Conservation (phyloP, 2,329 filamentous ascomycete genomes). For the Chaetomiaceae sp. region DNA sequence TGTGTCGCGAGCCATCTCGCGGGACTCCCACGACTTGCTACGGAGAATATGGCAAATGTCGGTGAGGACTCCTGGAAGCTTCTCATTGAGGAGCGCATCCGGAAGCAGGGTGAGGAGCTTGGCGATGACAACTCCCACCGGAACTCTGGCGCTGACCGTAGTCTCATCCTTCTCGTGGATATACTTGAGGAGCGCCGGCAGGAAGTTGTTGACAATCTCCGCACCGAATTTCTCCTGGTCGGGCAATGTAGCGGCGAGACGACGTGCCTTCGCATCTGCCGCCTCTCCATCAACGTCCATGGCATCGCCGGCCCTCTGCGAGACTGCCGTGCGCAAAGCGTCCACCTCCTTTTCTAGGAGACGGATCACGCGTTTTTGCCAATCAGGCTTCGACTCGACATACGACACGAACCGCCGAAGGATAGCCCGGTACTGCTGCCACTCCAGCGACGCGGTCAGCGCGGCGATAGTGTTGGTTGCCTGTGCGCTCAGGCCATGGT, state of each 20-base stretch:
- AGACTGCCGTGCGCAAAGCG: conserved; percentile 55
- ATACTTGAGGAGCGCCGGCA: conserved; percentile 75
- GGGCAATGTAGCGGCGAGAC: conserved; percentile 61
- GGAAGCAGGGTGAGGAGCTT: conserved; percentile 82
- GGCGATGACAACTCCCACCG: conserved; percentile 80
- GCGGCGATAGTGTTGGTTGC: conserved; percentile 73
- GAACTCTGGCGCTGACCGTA: conserved; percentile 86
- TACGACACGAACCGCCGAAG: conserved; percentile 80
- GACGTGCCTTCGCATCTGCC: conserved; percentile 26
- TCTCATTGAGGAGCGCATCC: conserved; percentile 61
- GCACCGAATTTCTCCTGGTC: conserved; percentile 58
- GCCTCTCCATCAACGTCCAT: conserved; percentile 38
- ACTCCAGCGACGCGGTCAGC: conserved; percentile 71
- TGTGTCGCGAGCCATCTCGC: conserved; percentile 86
- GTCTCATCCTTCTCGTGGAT: conserved; percentile 92
- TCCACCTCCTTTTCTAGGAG: conserved; percentile 78
- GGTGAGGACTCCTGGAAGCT: conserved; percentile 75
- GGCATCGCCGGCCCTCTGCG: conserved; percentile 31
- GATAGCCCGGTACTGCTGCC: conserved; percentile 82
- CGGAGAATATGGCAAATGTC: conserved; percentile 91
- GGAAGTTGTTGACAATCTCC: conserved; percentile 67
- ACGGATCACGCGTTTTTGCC: conserved; percentile 79
- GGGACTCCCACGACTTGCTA: conserved; percentile 79
- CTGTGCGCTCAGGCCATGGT: conserved; percentile 80
- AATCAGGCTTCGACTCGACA: conserved; percentile 70